Conservation (phyloP, 345 rosid genomes). For the Dipteronia dyeriana region DNA sequence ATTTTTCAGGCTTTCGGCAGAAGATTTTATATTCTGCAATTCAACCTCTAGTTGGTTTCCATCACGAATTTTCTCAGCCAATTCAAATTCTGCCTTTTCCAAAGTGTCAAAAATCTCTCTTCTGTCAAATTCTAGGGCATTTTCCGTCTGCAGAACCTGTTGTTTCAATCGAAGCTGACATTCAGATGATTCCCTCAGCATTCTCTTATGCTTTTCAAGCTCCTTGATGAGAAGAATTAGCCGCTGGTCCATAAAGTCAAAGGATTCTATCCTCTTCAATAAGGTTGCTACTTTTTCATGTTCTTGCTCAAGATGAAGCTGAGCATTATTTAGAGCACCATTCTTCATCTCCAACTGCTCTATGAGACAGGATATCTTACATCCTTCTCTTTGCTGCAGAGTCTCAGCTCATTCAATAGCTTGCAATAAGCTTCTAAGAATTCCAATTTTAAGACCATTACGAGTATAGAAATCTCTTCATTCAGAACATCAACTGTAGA, state of each 20-base stretch:
- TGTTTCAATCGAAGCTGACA: neutral
- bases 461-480: neutral
- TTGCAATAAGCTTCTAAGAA: slow-evolving; percentile 10
- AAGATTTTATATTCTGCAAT: neutral
- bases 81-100: neutral
- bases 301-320: slow-evolving; percentile 2
- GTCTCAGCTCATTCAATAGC: neutral
- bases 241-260: neutral
- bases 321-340: neutral
- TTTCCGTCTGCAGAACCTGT: neutral
- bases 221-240: neutral
- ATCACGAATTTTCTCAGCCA: slow-evolving; percentile 1
- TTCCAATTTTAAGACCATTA: slow-evolving; percentile 8
- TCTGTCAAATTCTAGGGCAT: neutral
- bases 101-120: neutral
- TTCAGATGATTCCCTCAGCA: neutral
- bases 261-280: neutral
- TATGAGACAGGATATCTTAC: neutral
- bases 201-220: neutral
- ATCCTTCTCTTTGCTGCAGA: slow-evolving; percentile 9
- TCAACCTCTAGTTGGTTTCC: neutral
- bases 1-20: neutral
- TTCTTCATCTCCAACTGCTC: slow-evolving; percentile 13
- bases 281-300: neutral
- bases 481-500: slow-evolving; percentile 4